Base-by-base conservation (phyloP, 345 rosid species). In the Cardamine chenopodiifolia region DNA sequence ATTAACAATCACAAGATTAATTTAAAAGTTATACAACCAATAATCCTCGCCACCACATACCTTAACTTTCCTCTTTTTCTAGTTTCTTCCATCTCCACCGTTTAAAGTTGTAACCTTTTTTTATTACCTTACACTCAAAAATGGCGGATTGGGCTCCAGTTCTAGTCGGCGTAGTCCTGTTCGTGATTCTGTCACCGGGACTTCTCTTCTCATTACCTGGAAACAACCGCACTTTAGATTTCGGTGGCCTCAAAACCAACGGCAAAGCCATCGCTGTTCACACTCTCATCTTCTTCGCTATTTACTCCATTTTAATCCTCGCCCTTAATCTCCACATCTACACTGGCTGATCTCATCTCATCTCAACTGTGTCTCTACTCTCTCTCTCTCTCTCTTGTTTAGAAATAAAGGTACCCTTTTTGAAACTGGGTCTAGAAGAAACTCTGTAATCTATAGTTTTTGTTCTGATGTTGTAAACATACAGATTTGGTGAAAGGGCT, bases 81-180 rank as follows among this genome's bases (percentile, higher is more conserved):
- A 45, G 65, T 45, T 32, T 69, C 53, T 54, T 62, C 73, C 50
- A 17, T 23, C 52, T 23, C 42, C 71, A 69, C 52, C 53, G 70
- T 40, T 69, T 48, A 76, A 76, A 76, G 74, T 11, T 53, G 29
- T 2, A 22, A 62, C 18, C 63, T 59, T 66, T 56, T 56, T n/a
- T 56, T 11, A 20, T 17, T 26, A 26, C 18, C 6, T 8, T 25
- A 4, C 0, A 22, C 1, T 7, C 59, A 8, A 55, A 13, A 40
- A 92, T 92, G 97, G 90, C 92, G 12, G 99, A 90, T 77, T 92
- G 99, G 97, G 99, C 95, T 20, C 97, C 99, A 7, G 92, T 92
- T 19, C 6, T 95, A 17, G 76, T 95, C 32, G 99, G 97, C 6
- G 92, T 92, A 25, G 78, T 92, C 52, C 77, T 95, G 19, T 95